Conservation (phyloP, 176 grass and related monocot genomes). For the Musa itinerans region DNA sequence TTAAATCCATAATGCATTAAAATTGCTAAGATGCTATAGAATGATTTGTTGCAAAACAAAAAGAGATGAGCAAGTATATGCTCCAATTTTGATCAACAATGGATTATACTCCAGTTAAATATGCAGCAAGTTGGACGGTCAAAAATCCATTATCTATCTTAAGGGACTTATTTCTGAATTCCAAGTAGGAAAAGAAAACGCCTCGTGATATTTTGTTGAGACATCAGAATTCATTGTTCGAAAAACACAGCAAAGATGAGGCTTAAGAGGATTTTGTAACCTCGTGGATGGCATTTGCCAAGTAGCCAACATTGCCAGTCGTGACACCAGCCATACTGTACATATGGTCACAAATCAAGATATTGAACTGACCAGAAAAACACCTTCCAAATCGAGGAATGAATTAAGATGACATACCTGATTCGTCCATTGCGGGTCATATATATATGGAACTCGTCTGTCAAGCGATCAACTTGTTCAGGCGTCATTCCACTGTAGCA, state of each 20-base stretch:
- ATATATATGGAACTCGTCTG: conserved; percentile 85
- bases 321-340: conserved; percentile 95
- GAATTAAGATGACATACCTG: conserved; percentile 36
- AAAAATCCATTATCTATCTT: background rate
- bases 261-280: conserved; percentile 47
- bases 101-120: background rate
- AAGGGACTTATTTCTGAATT: background rate
- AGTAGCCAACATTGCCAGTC: conserved; percentile 52
- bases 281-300: conserved; percentile 88
- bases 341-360: conserved; percentile 7
- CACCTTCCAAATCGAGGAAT: no score
- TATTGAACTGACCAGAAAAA: no score
- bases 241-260: background rate
- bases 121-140: background rate
- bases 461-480: conserved; percentile 84
- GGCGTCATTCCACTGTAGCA: conserved; percentile 96
- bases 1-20: no score
- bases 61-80: background rate
- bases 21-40: no score
- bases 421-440: conserved; percentile 95
- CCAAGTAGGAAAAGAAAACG: background rate
- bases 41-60: background rate
- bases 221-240: background rate
- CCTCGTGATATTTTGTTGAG: background rate
- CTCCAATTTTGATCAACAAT: background rate